Base-by-base conservation (phyloP, 208 protist genomes). In the Tritrichomonas foetus region DNA sequence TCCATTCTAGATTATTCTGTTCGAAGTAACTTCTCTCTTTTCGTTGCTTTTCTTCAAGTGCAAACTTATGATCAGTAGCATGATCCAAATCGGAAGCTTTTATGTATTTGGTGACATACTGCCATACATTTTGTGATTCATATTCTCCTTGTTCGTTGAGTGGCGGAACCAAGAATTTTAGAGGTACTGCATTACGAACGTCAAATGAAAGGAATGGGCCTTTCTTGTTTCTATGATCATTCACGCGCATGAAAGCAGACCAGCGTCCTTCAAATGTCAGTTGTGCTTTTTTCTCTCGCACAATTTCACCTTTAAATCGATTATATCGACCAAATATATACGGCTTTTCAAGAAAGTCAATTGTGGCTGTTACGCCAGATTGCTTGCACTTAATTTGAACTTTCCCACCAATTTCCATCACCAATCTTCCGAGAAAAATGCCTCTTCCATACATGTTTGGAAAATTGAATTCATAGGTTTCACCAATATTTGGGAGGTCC, bases 401-500 rank as follows among this genome's bases (percentile, higher is more conserved):
- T 22, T 25, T 30, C 9, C 78, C 78, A 36, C 16, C 44, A 57
- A 89, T 89, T 50, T 89, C 78, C 78, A 89, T 89, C 13, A 25
- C 1, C 33, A 89, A 47, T 33, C 14, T 53, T 39, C 78, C 78
- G 36, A 89, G 33, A 14, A 89, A 41, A 41, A 89, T 39, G 33
- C 78, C 78, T 13, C 78, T 20, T 33, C 78, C 78, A 49, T 50
- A 89, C 78, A 89, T 89, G 16, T 89, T 33, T 3, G 78, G 78
- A 50, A 89, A 89, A 49, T 89, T 89, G 57, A 89, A 89, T 57
- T 89, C 78, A 30, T 89, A 89, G 25, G 14, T 89, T 89, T 89
- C 78, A 3, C 47, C 47, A 11, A 44, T 14, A 22, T 44, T 53
- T 9, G 47, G 0, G 13, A n/a, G 1, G 5, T 89, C 78, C n/a